phyloP scores from a whole-genome alignment of 306 rosid genomes.

The Prunus davidiana region DNA sequence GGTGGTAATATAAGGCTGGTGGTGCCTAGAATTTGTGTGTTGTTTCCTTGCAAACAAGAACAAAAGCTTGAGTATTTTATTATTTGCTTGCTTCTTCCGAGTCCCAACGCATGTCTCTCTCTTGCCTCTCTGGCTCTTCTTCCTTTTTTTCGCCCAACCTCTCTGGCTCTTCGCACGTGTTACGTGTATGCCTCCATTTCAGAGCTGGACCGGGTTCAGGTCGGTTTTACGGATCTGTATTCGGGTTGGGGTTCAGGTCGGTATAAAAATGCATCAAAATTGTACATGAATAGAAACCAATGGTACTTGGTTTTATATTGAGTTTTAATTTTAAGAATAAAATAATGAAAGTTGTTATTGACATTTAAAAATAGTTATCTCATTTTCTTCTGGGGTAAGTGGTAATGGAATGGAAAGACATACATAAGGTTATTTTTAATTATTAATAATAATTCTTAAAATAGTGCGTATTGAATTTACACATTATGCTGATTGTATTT shows the following conservation, averaged over 20 bases:
- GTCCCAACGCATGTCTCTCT: constrained; percentile 4
- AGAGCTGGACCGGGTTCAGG: not conserved
- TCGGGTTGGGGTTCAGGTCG: not conserved
- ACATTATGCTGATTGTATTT: too few species aligned
- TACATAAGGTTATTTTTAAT: too few species aligned
- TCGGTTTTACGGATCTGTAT: not conserved
- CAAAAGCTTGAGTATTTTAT: not conserved
- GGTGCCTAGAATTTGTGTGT: constrained; percentile 14
- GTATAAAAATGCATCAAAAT: not conserved
- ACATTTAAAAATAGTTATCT: too few species aligned
- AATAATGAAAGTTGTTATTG: too few species aligned
- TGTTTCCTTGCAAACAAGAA: constrained; percentile 27
- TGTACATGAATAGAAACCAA: too few species aligned
- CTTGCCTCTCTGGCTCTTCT: not conserved
- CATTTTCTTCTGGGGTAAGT: too few species aligned
- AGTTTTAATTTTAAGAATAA: too few species aligned
- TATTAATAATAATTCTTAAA: too few species aligned
- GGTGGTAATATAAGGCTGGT: constrained; percentile 4
- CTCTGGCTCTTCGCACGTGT: not conserved
- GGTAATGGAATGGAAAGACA: too few species aligned
- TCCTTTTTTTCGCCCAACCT: not conserved
- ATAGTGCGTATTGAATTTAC: too few species aligned
- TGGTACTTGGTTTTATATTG: too few species aligned
- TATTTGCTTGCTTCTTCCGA: not conserved
- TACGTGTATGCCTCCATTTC: not conserved